Conservation (phyloP, 768 basidiomycete genomes). For the Boletus speciosus region DNA sequence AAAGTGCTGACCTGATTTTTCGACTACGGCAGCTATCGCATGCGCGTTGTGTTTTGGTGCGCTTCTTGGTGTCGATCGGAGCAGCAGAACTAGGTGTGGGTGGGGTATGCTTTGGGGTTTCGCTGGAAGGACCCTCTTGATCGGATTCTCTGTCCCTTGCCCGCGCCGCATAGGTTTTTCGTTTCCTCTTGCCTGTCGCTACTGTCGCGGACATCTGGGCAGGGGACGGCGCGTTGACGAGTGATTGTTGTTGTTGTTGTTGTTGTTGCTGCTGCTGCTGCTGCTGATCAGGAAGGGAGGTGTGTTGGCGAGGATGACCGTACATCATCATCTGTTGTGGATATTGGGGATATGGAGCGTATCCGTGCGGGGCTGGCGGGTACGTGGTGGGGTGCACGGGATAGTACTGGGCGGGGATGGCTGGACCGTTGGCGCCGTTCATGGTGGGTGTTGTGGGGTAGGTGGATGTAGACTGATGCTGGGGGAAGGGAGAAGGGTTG, state of each 20-base stretch:
- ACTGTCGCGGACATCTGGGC: slow-evolving; percentile 32
- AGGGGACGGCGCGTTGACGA: slow-evolving; percentile 34
- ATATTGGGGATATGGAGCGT: slow-evolving; percentile 57
- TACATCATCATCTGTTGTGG: slow-evolving; percentile 68
- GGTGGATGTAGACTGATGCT: slow-evolving; percentile 39
- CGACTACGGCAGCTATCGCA: slow-evolving; percentile 89
- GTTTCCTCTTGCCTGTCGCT: slow-evolving; percentile 57
- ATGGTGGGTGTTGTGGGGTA: slow-evolving; percentile 30
- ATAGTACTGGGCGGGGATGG: slow-evolving; percentile 50
- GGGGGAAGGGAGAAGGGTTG: slow-evolving; percentile 51
- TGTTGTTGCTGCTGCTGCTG: slow-evolving; percentile 27
- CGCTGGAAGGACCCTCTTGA: slow-evolving; percentile 56
- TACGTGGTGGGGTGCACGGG: slow-evolving; percentile 56
- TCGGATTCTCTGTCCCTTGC: slow-evolving; percentile 55
- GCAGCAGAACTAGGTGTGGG: slow-evolving; percentile 28
- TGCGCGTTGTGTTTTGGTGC: slow-evolving; percentile 88
- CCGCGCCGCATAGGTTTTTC: slow-evolving; percentile 41
- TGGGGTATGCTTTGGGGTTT: slow-evolving; percentile 36
- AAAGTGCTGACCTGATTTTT: slow-evolving; percentile 66
- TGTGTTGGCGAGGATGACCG: slow-evolving; percentile 38
- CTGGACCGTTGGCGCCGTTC: slow-evolving; percentile 40
- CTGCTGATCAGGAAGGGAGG: slow-evolving; percentile 34
- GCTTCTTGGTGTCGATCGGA: slow-evolving; percentile 69
- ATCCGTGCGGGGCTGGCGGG: slow-evolving; percentile 37
- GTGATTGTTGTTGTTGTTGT: slow-evolving; percentile 24